These are phyloP conservation scores for Adansonia rubrostipa DNA, from an alignment of 441 rosid species.

Conservation along the genomic window DNA sequence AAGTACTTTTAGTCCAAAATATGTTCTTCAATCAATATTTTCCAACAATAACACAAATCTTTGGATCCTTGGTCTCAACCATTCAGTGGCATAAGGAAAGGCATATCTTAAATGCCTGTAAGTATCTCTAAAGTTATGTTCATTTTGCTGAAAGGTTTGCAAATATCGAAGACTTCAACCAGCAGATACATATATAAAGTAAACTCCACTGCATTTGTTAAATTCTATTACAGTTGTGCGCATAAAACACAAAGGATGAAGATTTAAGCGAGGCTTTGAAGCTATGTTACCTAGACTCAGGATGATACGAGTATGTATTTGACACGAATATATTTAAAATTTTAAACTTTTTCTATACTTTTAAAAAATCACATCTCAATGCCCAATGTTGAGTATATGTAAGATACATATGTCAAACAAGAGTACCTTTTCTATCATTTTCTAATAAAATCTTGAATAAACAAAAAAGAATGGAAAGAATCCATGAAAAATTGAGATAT, in stretches of 20 bases:
- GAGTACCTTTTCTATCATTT: background rate
- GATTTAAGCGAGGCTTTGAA: background rate
- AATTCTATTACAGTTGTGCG: background rate
- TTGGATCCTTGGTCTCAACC: conserved; percentile 1
- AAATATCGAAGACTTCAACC: background rate
- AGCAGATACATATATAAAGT: background rate
- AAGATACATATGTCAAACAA: background rate
- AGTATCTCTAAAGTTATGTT: background rate
- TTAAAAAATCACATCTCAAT: too few species aligned
- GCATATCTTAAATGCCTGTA: background rate
- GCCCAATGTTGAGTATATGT: too few species aligned
- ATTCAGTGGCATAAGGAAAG: background rate
- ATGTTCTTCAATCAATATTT: background rate
- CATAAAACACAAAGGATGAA: background rate
- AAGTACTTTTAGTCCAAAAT: background rate
- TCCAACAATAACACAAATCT: background rate
- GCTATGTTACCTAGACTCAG: background rate
- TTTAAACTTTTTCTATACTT: too few species aligned
- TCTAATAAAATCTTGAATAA: background rate
- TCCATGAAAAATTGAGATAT: background rate
- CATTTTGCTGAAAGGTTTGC: background rate
- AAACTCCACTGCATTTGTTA: conserved; percentile 6
- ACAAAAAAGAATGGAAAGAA: background rate
- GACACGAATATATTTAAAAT: too few species aligned
- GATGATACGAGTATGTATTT: too few species aligned